phyloP scores from a whole-genome alignment of 2,329 filamentous ascomycete genomes.

The Colletotrichum incanum region DNA sequence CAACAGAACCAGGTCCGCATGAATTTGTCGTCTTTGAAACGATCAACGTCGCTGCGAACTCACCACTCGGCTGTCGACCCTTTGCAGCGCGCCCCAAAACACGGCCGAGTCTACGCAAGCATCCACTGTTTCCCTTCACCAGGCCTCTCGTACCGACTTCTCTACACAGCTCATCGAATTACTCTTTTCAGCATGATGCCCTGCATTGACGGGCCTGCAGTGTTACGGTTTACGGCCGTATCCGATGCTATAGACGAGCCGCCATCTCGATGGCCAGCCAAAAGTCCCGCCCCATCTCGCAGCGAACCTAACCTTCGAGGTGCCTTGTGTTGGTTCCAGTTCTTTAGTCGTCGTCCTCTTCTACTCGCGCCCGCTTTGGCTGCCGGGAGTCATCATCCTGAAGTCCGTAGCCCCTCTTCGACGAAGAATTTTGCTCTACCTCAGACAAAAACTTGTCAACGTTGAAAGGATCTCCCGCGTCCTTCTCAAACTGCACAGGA shows the following conservation, averaged over 20 bases:
- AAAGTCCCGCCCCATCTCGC: not conserved
- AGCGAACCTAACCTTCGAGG: not conserved
- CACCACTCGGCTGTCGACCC: slow-evolving; percentile 25
- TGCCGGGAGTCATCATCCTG: slow-evolving; percentile 74
- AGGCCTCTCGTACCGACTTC: slow-evolving; percentile 23
- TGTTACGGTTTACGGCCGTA: slow-evolving; percentile 4
- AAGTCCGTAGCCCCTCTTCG: slow-evolving; percentile 83
- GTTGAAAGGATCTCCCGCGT: slow-evolving; percentile 87
- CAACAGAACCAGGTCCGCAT: slow-evolving; percentile 28
- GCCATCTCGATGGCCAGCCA: slow-evolving; percentile 25
- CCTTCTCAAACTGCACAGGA: slow-evolving; percentile 97
- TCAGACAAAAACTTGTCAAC: slow-evolving; percentile 95
- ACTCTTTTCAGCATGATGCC: slow-evolving; percentile 29
- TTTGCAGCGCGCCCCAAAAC: slow-evolving; percentile 27
- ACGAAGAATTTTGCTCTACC: slow-evolving; percentile 73
- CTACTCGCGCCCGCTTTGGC: slow-evolving; percentile 83
- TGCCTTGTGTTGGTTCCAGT: not conserved
- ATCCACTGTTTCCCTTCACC: slow-evolving; percentile 21
- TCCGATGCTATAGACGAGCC: slow-evolving; percentile 13
- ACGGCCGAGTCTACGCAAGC: slow-evolving; percentile 23
- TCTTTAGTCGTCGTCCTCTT: slow-evolving; percentile 74
- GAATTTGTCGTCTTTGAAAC: slow-evolving; percentile 34
- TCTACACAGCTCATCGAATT: slow-evolving; percentile 16
- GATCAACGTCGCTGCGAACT: slow-evolving; percentile 27
- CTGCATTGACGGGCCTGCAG: not conserved